Evolutionary conservation across 805 yeast species (phyloP), one percentile per base, ranked within the genome.

Genomic region (Candida jianshihensis): DNA sequence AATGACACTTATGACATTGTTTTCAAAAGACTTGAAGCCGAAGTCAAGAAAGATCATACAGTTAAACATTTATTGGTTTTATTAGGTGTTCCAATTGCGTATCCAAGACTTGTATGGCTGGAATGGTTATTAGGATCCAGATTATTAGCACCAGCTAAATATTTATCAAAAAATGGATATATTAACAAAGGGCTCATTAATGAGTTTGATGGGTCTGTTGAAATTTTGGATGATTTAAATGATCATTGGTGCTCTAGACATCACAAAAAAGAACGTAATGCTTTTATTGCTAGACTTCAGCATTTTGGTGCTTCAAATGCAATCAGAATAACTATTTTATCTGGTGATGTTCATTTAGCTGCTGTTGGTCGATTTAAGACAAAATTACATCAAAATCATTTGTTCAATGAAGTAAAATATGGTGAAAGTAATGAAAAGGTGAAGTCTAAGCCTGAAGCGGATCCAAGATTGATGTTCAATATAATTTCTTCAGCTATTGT

Each of bases 181-280:
- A 55, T 79, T 25, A 72, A 78, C 33, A 69, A 71, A 40, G 94
- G 95, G 0, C 60, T 90, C 24, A 87, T 87, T 19, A 90, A 92
- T 54, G 92, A 85, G 48, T 90, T 89, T 52, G 96, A 89, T 55
- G 97, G 97, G 2, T 76, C 82, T 28, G 78, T 90, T 6, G 97
- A 90, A 60, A 75, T 90, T 13, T 69, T 92, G 46, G 97, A 92
- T 54, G 97, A 90, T 57, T 68, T 92, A 59, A 81, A 88, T 53
- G 98, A 90, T 56, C 97, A 90, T 62, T 90, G 98, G 98, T 88
- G 97, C 57, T 81, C 96, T 4, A 70, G 70, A 40, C 73, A 80
- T 56, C 98, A 90, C 62, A 92, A 90, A 57, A 59, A 60, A 33
- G 98, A 90, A 61, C 73, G 98, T 42, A 90, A 90, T 58, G 54